phyloP scores from a whole-genome alignment of 2,329 filamentous ascomycete genomes.

The Trichoderma lentiforme region DNA sequence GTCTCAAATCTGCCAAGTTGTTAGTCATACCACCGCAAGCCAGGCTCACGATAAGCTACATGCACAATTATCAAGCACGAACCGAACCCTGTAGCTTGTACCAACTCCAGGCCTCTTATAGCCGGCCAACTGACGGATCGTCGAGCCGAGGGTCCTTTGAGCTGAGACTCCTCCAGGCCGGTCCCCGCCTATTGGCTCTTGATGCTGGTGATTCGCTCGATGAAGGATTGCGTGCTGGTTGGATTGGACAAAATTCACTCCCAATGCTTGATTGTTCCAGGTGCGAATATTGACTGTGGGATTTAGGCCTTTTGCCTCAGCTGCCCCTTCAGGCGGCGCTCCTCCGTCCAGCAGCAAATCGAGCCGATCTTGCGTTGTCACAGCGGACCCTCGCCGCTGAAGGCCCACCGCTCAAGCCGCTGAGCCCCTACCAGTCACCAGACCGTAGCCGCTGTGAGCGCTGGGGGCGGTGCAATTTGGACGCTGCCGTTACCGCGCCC shows the following conservation, averaged over 20 bases:
- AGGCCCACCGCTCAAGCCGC: background rate
- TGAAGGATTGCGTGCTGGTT: background rate
- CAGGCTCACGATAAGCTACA: background rate
- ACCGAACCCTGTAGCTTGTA: background rate
- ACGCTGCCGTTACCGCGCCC: background rate
- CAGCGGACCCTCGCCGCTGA: conserved; percentile 7
- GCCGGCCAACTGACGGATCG: background rate
- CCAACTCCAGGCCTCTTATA: background rate
- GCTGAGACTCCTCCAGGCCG: background rate
- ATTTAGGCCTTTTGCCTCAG: background rate
- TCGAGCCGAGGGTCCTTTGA: background rate
- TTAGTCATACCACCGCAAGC: background rate
- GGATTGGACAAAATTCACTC: background rate
- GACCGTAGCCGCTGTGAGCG: conserved; percentile 11
- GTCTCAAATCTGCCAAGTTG: background rate
- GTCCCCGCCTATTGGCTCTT: background rate
- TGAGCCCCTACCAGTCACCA: conserved; percentile 9
- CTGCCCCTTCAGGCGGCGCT: background rate
- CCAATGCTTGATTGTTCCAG: background rate
- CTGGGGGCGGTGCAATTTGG: conserved; percentile 2
- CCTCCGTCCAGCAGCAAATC: background rate
- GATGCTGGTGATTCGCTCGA: background rate
- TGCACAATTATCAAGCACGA: background rate
- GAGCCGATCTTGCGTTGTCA: conserved; percentile 6
- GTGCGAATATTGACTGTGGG: background rate